phyloP scores from a whole-genome alignment of 1,284 basidiomycete species.

The Tausonia pullulans region DNA sequence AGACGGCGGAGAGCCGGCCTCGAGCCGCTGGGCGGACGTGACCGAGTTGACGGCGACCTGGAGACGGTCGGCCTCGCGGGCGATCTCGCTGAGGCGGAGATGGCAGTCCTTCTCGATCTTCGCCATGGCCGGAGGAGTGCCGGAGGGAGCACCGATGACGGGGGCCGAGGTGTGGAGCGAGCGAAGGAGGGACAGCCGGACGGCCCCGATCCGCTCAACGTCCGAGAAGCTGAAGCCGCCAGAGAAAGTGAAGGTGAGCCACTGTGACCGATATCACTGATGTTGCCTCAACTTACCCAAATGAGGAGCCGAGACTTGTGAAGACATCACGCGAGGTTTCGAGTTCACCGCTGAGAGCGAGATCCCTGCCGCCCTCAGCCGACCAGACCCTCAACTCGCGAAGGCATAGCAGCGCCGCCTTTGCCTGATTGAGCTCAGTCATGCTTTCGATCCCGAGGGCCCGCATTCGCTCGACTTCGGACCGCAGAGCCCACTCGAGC shows the following conservation, averaged over 20 bases:
- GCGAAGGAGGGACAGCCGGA: conserved; percentile 67
- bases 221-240: conserved; percentile 50
- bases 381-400: conserved; percentile 46
- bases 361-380: too few relatives aligned
- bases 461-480: conserved; percentile 56
- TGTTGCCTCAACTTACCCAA: too few relatives aligned
- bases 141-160: background rate
- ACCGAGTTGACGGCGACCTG: conserved; percentile 83
- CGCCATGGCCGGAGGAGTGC: background rate
- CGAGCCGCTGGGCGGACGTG: conserved; percentile 57
- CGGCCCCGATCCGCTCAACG: conserved; percentile 67
- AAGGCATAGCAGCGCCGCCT: conserved; percentile 63
- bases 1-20: conserved; percentile 30
- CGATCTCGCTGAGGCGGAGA: conserved; percentile 58
- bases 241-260: background rate
- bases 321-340: too few relatives aligned
- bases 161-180: conserved; percentile 36
- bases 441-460: conserved; percentile 62
- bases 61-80: conserved; percentile 54
- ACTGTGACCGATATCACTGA: too few relatives aligned
- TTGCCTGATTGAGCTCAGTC: conserved; percentile 54
- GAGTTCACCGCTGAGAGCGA: too few relatives aligned
- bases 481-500: conserved; percentile 43
- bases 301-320: too few relatives aligned
- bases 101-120: conserved; percentile 60